Conservation (phyloP, 2,329 filamentous ascomycete species). For the Sporothrix curviconia region DNA sequence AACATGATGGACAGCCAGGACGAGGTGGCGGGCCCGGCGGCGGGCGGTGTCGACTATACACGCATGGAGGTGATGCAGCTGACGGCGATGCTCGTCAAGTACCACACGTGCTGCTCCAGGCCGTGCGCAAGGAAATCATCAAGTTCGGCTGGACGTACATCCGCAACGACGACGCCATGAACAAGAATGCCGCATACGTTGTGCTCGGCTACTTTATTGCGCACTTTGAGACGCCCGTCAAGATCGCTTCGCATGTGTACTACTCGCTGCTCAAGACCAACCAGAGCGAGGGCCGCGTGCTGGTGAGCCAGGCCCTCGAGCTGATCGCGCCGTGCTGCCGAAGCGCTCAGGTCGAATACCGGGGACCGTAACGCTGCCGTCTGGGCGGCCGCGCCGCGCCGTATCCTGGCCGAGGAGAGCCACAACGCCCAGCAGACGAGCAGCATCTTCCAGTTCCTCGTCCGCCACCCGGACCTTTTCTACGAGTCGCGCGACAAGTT, state of each 20-base stretch:
- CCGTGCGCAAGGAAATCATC: constrained; percentile 94
- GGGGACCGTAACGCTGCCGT: constrained; percentile 65
- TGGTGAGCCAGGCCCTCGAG: constrained; percentile 92
- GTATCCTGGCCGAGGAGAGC: constrained; percentile 87
- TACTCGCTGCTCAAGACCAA: constrained; percentile 84
- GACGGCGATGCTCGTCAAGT: constrained; percentile 91
- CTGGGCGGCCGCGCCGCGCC: constrained; percentile 85
- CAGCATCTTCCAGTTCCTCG: constrained; percentile 94
- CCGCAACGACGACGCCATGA: constrained; percentile 95
- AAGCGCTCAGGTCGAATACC: constrained; percentile 66
- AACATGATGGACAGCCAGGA: constrained; percentile 76
- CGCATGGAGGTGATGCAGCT: constrained; percentile 93
- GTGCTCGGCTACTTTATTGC: constrained; percentile 97
- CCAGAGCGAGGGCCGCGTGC: constrained; percentile 84
- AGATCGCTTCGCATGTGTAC: constrained; percentile 95
- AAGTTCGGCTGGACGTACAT: constrained; percentile 99
- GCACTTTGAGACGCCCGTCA: constrained; percentile 90
- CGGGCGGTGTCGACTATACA: constrained; percentile 89
- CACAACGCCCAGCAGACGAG: constrained; percentile 94
- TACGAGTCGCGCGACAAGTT: constrained; percentile 94
- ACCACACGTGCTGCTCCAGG: constrained; percentile 81
- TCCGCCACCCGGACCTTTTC: constrained; percentile 85
- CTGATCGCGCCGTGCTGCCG: constrained; percentile 86
- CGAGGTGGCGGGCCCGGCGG: constrained; percentile 60
- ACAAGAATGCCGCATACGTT: constrained; percentile 96